Evolutionary conservation across 306 rosid species (phyloP).

Genomic region (Pterocarpus macrocarpus): DNA sequence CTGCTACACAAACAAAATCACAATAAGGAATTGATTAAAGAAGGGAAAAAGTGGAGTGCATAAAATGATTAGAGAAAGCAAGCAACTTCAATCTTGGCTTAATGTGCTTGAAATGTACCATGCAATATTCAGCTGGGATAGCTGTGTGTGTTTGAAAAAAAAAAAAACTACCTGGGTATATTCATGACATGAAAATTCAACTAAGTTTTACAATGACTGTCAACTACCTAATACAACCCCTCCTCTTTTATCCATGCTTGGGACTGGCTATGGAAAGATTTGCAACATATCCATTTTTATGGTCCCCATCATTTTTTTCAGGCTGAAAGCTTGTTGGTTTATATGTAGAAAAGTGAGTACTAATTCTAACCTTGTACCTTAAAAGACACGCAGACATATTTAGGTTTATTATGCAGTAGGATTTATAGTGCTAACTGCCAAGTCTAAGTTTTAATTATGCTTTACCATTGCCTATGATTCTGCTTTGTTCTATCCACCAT

Average conservation of each 20-base stretch:
- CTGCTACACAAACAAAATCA: neutral
- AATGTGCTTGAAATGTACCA: neutral
- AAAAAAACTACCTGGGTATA: neutral
- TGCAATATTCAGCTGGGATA: neutral
- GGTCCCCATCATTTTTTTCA: neutral
- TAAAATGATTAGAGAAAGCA: neutral
- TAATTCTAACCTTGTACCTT: neutral
- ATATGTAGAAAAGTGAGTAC: neutral
- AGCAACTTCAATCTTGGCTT: neutral
- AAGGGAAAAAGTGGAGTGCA: neutral
- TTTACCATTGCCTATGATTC: neutral
- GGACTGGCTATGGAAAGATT: too few relatives aligned
- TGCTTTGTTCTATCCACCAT: conserved; percentile 2
- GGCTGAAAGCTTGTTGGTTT: neutral
- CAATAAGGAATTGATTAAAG: neutral
- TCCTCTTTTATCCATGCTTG: neutral
- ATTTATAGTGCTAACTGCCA: neutral
- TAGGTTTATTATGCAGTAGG: neutral
- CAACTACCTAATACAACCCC: too few relatives aligned
- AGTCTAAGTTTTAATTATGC: neutral
- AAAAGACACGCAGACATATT: neutral
- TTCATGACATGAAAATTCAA: too few relatives aligned
- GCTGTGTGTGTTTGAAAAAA: neutral
- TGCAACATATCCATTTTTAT: too few relatives aligned
- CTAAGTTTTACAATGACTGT: too few relatives aligned